Evolutionary conservation across 2,329 filamentous ascomycete species (phyloP).

Genomic region (Aspergillus piperis): DNA sequence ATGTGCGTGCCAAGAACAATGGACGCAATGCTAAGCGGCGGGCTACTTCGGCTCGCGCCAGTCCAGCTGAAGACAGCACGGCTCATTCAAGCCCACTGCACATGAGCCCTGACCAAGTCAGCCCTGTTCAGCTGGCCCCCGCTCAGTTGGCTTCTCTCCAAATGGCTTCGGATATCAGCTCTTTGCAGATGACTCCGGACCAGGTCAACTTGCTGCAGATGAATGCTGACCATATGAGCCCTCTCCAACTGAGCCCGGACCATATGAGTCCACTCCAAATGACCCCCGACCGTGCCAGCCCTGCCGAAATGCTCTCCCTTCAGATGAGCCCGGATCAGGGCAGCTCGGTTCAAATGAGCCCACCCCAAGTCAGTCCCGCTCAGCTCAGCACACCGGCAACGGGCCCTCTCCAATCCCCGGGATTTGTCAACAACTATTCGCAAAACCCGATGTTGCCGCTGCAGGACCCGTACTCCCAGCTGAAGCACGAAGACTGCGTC

Average conservation of each 20-base stretch:
- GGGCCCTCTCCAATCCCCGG: constrained; percentile 3
- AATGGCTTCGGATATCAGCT: neutral
- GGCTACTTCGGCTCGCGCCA: constrained; percentile 8
- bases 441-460: constrained; percentile 3
- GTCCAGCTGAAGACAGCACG: constrained; percentile 7
- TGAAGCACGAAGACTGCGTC: constrained; percentile 7
- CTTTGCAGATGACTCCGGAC: constrained; percentile 1
- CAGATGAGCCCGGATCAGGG: constrained; percentile 2
- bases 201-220: constrained; percentile 4
- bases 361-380: constrained; percentile 2
- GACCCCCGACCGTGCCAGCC: neutral
- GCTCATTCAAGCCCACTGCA: constrained; percentile 1
- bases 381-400: constrained; percentile 3
- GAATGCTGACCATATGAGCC: constrained; percentile 3
- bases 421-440: constrained; percentile 4
- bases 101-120: neutral
- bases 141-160: constrained; percentile 2
- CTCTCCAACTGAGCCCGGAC: constrained; percentile 1
- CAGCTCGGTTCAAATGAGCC: constrained; percentile 2
- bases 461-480: constrained; percentile 3
- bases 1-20: constrained; percentile 89
- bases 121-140: constrained; percentile 3
- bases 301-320: neutral
- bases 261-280: constrained; percentile 3
- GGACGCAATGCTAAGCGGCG: constrained; percentile 53